Evolutionary conservation across 805 yeast genomes (phyloP).

Genomic region (Saturnispora zaruensis): DNA sequence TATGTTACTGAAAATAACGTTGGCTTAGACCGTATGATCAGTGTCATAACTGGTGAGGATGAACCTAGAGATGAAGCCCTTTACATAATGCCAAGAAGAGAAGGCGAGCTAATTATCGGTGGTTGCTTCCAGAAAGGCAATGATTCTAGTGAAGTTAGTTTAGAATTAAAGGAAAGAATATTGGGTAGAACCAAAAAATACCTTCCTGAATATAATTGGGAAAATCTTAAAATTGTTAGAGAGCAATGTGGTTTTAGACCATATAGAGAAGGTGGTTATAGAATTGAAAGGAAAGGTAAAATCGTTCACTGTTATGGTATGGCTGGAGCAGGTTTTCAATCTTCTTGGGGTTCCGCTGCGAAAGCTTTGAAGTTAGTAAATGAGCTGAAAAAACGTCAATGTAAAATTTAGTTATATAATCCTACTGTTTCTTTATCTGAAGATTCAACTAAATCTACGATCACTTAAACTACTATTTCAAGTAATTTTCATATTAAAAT

Average conservation of each 20-base stretch:
- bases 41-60: constrained; percentile 61
- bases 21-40: constrained; percentile 93
- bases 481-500: too few species aligned
- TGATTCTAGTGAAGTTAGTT: constrained; percentile 28
- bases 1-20: constrained; percentile 66
- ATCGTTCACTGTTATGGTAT: constrained; percentile 48
- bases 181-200: constrained; percentile 35
- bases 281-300: constrained; percentile 39
- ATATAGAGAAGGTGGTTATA: constrained; percentile 50
- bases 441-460: too few species aligned
- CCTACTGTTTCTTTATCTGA: neutral
- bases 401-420: neutral
- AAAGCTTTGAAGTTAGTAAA: constrained; percentile 22
- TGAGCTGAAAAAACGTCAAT: constrained; percentile 3
- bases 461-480: too few species aligned
- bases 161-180: constrained; percentile 39
- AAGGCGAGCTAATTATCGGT: constrained; percentile 62
- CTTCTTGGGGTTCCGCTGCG: constrained; percentile 58
- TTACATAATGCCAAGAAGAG: constrained; percentile 61
- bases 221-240: constrained; percentile 37
- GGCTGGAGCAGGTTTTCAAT: constrained; percentile 36
- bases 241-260: constrained; percentile 64
- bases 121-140: constrained; percentile 32
- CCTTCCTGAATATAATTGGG: constrained; percentile 32
- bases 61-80: constrained; percentile 35